phyloP scores from a whole-genome alignment of 2,329 filamentous ascomycete genomes.

The Paraconiothyrium brasiliense region DNA sequence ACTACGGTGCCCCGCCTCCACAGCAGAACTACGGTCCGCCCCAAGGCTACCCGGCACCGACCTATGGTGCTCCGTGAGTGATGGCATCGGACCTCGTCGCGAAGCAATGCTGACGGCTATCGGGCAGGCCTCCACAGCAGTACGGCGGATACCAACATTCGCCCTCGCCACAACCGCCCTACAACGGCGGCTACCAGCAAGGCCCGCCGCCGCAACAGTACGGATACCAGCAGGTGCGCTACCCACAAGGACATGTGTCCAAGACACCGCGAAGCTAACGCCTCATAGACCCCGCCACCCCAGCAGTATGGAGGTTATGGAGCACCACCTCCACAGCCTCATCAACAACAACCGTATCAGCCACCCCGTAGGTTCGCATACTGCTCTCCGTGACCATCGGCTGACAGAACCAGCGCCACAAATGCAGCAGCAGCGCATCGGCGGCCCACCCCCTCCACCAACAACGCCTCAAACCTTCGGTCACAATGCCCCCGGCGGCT shows the following conservation, averaged over 20 bases:
- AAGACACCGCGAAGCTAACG: slow-evolving; percentile 28
- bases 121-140: slow-evolving; percentile 43
- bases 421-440: slow-evolving; percentile 17
- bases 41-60: slow-evolving; percentile 38
- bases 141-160: slow-evolving; percentile 48
- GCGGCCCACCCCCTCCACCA: slow-evolving; percentile 73
- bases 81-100: background rate
- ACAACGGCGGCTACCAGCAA: slow-evolving; percentile 48
- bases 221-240: slow-evolving; percentile 53
- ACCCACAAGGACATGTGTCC: background rate
- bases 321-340: slow-evolving; percentile 32
- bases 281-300: slow-evolving; percentile 41
- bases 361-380: slow-evolving; percentile 23
- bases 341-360: slow-evolving; percentile 30
- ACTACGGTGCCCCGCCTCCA: slow-evolving; percentile 53
- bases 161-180: slow-evolving; percentile 52
- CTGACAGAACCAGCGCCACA: slow-evolving; percentile 47
- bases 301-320: slow-evolving; percentile 43
- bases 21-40: slow-evolving; percentile 47
- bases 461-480: slow-evolving; percentile 62
- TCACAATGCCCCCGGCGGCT: slow-evolving; percentile 79
- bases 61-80: slow-evolving; percentile 44
- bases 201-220: slow-evolving; percentile 56
- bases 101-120: slow-evolving; percentile 21
- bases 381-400: slow-evolving; percentile 12